Conservation (phyloP, 495 filamentous ascomycete genomes). For the Terfezia boudieri region DNA sequence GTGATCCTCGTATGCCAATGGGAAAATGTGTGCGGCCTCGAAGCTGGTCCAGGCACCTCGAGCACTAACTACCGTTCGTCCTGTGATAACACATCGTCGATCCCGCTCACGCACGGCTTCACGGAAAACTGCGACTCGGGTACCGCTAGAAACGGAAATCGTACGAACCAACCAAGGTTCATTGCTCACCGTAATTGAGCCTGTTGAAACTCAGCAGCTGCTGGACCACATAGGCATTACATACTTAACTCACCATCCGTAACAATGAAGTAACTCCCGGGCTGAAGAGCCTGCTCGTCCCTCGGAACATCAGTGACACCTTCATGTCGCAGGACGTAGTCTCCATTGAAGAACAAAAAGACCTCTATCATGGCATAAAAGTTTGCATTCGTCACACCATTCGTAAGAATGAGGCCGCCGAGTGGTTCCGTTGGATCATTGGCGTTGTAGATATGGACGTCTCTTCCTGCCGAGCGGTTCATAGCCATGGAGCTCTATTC, state of each 20-base stretch:
- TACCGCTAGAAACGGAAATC: not conserved
- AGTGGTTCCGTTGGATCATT: conserved; percentile 6
- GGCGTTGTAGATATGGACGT: conserved; percentile 7
- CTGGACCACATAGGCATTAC: not conserved
- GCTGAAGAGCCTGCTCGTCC: conserved; percentile 13
- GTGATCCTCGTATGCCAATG: not conserved
- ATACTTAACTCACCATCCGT: conserved; percentile 5
- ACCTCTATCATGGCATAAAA: conserved; percentile 20
- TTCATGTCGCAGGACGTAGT: conserved; percentile 13
- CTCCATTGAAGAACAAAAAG: conserved; percentile 10
- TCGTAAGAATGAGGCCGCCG: conserved; percentile 12
- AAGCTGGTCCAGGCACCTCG: conserved; percentile 1
- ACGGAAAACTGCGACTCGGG: not conserved
- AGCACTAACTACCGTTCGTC: not conserved
- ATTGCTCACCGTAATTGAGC: not conserved
- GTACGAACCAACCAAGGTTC: conserved; percentile 1
- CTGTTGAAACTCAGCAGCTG: not conserved
- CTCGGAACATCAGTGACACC: conserved; percentile 12
- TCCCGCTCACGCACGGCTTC: conserved; percentile 4
- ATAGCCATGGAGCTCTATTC: not conserved
- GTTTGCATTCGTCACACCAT: conserved; percentile 21
- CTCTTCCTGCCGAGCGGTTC: conserved; percentile 5
- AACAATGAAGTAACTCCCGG: conserved; percentile 20
- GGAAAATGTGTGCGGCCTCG: conserved; percentile 5
- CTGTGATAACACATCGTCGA: conserved; percentile 3